Evolutionary conservation across 2,329 filamentous ascomycete species (phyloP), one percentile per base, ranked within the genome.

Genomic region (Fusarium xyrophilum): DNA sequence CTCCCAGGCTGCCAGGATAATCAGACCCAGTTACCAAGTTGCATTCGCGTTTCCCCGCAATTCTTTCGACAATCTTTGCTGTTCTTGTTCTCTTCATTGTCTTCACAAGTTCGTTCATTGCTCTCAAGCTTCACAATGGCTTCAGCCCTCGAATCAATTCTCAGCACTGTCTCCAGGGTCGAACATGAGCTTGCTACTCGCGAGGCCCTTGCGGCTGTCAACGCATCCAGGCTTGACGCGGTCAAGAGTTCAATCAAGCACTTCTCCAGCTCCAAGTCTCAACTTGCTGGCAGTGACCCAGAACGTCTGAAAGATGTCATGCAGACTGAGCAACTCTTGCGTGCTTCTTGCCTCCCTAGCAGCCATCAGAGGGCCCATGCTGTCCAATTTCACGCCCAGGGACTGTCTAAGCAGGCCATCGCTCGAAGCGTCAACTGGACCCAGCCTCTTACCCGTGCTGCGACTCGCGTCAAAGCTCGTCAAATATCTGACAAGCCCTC

Each of bases 311-410:
- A 51, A 32, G 30, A 60, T 39, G 19, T 52, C 1, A 17, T 42
- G 11, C 58, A 60, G 17, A 21, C 42, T 12, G 30, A 60, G 55
- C 58, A 60, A 48, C 42, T 60, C 19, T 27, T 59, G 23, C 27
- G n/a, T 28, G 58, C 35, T 42, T 7, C 27, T n/a, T 36, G 35
- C 11, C 19, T 51, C 4, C 55, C 58, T 30, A 51, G 14, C 13
- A 23, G 42, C 15, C 21, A 39, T 14, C 58, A 51, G 35, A 21
- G 54, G 59, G 17, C 21, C n/a, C 17, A 54, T 25, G 51, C 51
- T 13, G 28, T 43, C 40, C 21, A 46, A n/a, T 43, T 59, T 15
- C 57, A 60, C 27, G 42, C 57, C 5, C 40, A 27, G 11, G 57
- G 57, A 19, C 28, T 43, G 8, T 25, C 54, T 23, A 50, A 36